These are phyloP conservation scores for Fusarium papillatum DNA, from an alignment of 2,329 filamentous ascomycete species.

Conservation along the genomic window DNA sequence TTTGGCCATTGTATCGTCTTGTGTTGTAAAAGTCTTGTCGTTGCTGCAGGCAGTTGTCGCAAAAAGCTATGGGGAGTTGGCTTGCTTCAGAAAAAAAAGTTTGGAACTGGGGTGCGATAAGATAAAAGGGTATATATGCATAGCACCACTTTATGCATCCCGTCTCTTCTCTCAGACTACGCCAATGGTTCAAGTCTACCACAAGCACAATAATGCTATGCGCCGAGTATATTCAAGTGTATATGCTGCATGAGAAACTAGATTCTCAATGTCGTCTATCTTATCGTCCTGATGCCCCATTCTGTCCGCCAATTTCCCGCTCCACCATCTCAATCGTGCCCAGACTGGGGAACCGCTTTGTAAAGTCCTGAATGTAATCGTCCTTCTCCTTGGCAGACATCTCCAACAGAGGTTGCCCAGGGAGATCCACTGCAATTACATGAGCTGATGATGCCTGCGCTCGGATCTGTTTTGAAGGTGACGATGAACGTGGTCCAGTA, in stretches of 20 bases:
- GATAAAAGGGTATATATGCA: constrained; percentile 47
- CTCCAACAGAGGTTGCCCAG: constrained; percentile 63
- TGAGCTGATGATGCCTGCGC: constrained; percentile 48
- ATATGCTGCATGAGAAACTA: constrained; percentile 32
- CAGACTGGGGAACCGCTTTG: constrained; percentile 88
- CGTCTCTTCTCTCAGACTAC: neutral
- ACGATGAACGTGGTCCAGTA: constrained; percentile 57
- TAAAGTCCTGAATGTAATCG: constrained; percentile 80
- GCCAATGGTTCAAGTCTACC: neutral
- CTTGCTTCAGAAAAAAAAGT: constrained; percentile 42
- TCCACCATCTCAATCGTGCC: constrained; percentile 92
- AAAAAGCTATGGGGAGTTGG: constrained; percentile 6
- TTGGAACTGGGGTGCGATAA: constrained; percentile 44
- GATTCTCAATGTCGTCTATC: constrained; percentile 15
- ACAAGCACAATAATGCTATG: constrained; percentile 29
- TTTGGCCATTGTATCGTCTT: constrained; percentile 57
- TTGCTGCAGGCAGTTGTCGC: constrained; percentile 14
- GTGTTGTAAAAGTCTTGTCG: constrained; percentile 22
- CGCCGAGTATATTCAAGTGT: constrained; percentile 44
- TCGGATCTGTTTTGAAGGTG: constrained; percentile 59
- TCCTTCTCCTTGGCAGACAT: constrained; percentile 72
- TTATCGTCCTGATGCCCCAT: constrained; percentile 47
- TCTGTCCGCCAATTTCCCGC: constrained; percentile 62
- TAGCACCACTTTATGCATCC: constrained; percentile 35
- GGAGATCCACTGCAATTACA: constrained; percentile 60